These are phyloP conservation scores for Macadamia tetraphylla DNA, from an alignment of 164 flowering plant species.

Conservation along the genomic window DNA sequence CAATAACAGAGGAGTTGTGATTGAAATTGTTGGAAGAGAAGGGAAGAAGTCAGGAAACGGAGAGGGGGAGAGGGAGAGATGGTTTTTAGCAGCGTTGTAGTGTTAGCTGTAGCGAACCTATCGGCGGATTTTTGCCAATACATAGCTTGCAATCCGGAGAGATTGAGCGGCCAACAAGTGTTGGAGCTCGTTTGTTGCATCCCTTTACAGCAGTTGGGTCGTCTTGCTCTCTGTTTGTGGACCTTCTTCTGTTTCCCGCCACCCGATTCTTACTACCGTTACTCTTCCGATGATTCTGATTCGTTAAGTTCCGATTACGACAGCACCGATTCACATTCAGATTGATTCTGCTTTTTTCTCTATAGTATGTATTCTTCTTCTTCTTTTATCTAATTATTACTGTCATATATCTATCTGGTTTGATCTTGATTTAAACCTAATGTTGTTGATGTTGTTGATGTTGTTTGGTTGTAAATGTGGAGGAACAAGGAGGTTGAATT, in stretches of 20 bases:
- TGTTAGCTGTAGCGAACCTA: constrained; percentile 49
- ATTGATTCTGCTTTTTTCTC: constrained; percentile 12
- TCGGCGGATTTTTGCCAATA: constrained; percentile 74
- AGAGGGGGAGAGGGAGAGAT: constrained; percentile 33
- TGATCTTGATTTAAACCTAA: background rate
- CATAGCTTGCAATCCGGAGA: constrained; percentile 83
- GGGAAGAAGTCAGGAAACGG: constrained; percentile 1
- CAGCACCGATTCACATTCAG: constrained; percentile 24
- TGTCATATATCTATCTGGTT: background rate
- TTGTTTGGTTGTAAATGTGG: background rate
- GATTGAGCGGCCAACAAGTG: constrained; percentile 45
- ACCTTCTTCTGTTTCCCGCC: constrained; percentile 55
- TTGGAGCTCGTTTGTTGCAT: constrained; percentile 66
- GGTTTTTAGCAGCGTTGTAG: constrained; percentile 60
- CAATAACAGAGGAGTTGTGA: no score
- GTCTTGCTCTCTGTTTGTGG: constrained; percentile 58
- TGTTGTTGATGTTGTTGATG: background rate
- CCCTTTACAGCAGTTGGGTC: constrained; percentile 62
- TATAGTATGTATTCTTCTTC: constrained; percentile 6
- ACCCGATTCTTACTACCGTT: constrained; percentile 19
- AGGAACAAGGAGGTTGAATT: background rate
- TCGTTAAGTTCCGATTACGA: constrained; percentile 18
- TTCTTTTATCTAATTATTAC: background rate
- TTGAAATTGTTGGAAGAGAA: background rate
- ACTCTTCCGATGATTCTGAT: constrained; percentile 18